A percentile compares a stretch with the other conserved stretches of the same genome.
Conservation (phyloP, 208 protist genomes). For the Porcisia hertigi region DNA sequence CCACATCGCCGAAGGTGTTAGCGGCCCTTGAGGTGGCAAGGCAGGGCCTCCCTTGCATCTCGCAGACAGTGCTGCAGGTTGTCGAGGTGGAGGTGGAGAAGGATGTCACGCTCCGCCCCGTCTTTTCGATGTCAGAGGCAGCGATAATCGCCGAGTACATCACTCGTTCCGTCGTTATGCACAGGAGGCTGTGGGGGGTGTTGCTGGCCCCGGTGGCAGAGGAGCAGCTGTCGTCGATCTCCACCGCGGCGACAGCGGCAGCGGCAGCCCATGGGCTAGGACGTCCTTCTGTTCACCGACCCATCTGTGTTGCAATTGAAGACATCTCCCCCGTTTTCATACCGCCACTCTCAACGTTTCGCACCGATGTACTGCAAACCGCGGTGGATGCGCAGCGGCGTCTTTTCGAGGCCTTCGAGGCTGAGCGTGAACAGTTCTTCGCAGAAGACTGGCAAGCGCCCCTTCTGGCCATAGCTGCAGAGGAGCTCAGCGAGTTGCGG, state of each 20-base stretch:
- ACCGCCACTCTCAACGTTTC: constrained; percentile 62
- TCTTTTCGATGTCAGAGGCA: constrained; percentile 61
- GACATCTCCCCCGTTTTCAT: constrained; percentile 46
- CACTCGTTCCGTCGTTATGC: constrained; percentile 49
- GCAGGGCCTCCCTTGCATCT: constrained; percentile 38
- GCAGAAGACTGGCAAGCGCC: constrained; percentile 22
- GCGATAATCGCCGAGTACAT: constrained; percentile 61
- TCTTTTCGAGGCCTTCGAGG: constrained; percentile 32
- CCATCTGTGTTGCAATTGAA: constrained; percentile 27
- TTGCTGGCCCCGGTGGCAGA: constrained; percentile 25
- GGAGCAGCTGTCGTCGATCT: constrained; percentile 21
- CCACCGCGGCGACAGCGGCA: constrained; percentile 8
- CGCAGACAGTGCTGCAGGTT: constrained; percentile 34
- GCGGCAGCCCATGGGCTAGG: not conserved
- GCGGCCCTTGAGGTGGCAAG: constrained; percentile 41
- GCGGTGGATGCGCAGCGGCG: constrained; percentile 36
- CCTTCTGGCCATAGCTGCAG: constrained; percentile 28
- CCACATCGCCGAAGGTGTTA: constrained; percentile 58
- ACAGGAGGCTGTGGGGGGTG: constrained; percentile 62
- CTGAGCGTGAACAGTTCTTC: constrained; percentile 28
- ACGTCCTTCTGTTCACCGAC: constrained; percentile 13
- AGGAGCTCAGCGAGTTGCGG: constrained; percentile 32
- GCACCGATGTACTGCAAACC: constrained; percentile 39
- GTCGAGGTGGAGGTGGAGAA: constrained; percentile 34
- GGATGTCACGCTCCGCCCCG: constrained; percentile 57